Conservation (phyloP, 306 rosid genomes). For the Medicago truncatula region DNA sequence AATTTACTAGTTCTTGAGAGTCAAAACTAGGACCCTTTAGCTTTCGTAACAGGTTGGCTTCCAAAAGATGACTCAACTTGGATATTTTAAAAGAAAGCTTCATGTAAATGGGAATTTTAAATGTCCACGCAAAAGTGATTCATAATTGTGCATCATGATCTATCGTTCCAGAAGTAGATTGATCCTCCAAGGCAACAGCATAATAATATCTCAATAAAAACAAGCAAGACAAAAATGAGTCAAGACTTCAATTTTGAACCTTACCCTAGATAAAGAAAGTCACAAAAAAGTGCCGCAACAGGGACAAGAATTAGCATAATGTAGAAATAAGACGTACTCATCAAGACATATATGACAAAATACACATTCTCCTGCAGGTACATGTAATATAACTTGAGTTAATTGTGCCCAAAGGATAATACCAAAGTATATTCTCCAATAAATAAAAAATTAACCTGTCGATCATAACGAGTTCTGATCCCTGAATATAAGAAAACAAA, state of each 20-base stretch:
- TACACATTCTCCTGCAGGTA: slow-evolving; percentile 82
- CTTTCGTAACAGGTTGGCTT: not conserved
- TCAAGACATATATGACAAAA: slow-evolving; percentile 80
- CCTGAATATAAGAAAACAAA: slow-evolving; percentile 77
- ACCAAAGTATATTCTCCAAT: slow-evolving; percentile 19
- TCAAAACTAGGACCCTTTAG: not conserved
- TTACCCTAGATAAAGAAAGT: slow-evolving; percentile 90
- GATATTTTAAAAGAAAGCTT: slow-evolving; percentile 24
- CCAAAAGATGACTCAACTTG: slow-evolving; percentile 4
- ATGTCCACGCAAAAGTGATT: not conserved
- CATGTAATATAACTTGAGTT: slow-evolving; percentile 35
- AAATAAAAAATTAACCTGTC: slow-evolving; percentile 60
- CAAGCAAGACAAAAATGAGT: slow-evolving; percentile 28
- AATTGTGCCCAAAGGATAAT: slow-evolving; percentile 12
- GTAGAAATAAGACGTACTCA: slow-evolving; percentile 91
- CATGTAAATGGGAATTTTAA: not conserved
- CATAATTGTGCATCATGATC: slow-evolving; percentile 3
- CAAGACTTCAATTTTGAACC: slow-evolving; percentile 37
- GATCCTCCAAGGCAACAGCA: not conserved
- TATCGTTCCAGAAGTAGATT: not conserved
- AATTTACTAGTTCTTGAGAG: not conserved
- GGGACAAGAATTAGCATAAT: slow-evolving; percentile 73
- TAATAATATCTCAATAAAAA: slow-evolving; percentile 11
- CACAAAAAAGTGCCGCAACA: slow-evolving; percentile 77
- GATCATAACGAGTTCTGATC: slow-evolving; percentile 63